Conservation (phyloP, 1,284 basidiomycete species). For the Ceratobasidium papillatum region DNA sequence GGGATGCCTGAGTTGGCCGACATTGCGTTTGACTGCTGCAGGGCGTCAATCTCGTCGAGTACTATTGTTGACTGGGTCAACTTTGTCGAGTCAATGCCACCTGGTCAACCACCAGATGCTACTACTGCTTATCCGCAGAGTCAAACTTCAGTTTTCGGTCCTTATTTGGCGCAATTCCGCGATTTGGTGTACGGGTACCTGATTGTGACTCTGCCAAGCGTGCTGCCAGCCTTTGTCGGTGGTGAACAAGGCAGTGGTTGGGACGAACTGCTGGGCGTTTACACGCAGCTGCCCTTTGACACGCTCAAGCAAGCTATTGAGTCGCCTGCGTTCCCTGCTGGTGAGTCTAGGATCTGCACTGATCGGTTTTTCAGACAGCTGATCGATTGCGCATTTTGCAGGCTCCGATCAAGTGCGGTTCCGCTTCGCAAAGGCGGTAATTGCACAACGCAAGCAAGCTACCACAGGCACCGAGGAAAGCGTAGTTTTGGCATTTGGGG, state of each 20-base stretch:
- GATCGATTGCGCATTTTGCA: slow-evolving; percentile 48
- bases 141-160: slow-evolving; percentile 68
- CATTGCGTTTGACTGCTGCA: slow-evolving; percentile 79
- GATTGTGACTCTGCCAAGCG: slow-evolving; percentile 72
- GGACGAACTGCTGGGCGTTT: slow-evolving; percentile 73
- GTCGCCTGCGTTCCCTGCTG: slow-evolving; percentile 69
- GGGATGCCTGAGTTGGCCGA: slow-evolving; percentile 84
- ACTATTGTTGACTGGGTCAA: slow-evolving; percentile 78
- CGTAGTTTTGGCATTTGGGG: slow-evolving; percentile 85
- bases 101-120: slow-evolving; percentile 48
- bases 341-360: slow-evolving; percentile 18
- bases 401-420: slow-evolving; percentile 85
- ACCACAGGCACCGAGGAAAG: slow-evolving; percentile 60
- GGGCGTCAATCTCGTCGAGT: slow-evolving; percentile 74
- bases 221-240: slow-evolving; percentile 56
- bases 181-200: slow-evolving; percentile 81
- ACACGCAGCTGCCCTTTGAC: slow-evolving; percentile 79
- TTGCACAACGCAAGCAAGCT: slow-evolving; percentile 74
- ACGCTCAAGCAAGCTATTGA: slow-evolving; percentile 82
- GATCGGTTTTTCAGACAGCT: slow-evolving; percentile 20
- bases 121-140: slow-evolving; percentile 27
- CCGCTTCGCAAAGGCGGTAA: slow-evolving; percentile 87
- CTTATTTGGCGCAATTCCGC: slow-evolving; percentile 71
- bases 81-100: slow-evolving; percentile 71
- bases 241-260: slow-evolving; percentile 49